Conservation (phyloP, 2,329 filamentous ascomycete species). For the Pseudogymnoascus sp. region DNA sequence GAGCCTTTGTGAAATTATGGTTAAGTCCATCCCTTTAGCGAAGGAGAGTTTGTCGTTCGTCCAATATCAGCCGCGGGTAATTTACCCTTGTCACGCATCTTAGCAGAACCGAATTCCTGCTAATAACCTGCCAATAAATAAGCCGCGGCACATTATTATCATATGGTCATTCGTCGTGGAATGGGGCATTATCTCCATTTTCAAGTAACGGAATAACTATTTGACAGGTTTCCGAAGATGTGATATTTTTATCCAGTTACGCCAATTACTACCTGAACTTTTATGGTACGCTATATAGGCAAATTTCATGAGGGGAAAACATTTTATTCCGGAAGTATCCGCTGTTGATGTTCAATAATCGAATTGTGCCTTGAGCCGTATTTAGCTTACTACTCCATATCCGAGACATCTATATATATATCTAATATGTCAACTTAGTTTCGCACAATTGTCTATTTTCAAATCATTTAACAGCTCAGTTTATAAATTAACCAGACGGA, state of each 20-base stretch:
- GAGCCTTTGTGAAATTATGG: neutral
- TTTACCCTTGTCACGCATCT: neutral
- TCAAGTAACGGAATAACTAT: neutral
- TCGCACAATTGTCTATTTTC: neutral
- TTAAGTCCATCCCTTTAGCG: neutral
- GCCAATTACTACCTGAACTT: neutral
- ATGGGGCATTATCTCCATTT: neutral
- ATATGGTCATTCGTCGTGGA: neutral
- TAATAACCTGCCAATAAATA: neutral
- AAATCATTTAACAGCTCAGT: neutral
- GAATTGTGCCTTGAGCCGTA: neutral
- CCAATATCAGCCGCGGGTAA: neutral
- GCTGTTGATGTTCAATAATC: neutral
- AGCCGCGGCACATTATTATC: neutral
- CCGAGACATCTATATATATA: neutral
- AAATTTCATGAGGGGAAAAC: neutral
- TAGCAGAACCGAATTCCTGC: neutral
- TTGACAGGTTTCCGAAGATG: neutral
- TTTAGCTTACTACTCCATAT: neutral
- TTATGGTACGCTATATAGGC: neutral
- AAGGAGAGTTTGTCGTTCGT: neutral
- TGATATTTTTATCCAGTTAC: neutral
- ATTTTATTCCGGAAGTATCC: neutral
- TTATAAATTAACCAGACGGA: neutral
- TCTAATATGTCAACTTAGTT: neutral